Base-by-base conservation (phyloP, 1,284 basidiomycete genomes). In the Earliella scabrosa region DNA sequence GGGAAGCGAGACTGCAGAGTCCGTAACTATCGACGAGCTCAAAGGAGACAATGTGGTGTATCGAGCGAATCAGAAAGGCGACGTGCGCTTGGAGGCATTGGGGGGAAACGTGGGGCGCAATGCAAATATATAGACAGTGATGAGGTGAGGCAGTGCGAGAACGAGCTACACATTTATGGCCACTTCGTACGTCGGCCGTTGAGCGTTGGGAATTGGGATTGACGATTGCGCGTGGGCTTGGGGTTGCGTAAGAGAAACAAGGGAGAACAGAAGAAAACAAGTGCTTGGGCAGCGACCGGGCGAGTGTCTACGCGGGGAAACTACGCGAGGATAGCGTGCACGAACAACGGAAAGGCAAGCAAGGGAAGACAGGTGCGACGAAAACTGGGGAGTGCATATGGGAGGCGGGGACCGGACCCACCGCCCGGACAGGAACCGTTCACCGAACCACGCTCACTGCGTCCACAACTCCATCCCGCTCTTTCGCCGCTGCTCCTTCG, bases 391-490 rank as follows among this genome's bases (percentile, higher is more conserved):
- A 38, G 9, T 24, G 46, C 32, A 38, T 35, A 34, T 23, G 31
- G 45, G 20, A 46, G 21, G 45, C 45, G 45, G 35, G 46, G 34
- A 48, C 46, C 46, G 4, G 35, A 11, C 46, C 46, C 46, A 24
- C 23, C 24, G 46, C 24, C 46, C 46, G 34, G 20, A 38, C 46
- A 24, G 27, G 24, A 16, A 47, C 9, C 31, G 23, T 4, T 48
- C 31, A 14, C 47, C 43, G 16, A 41, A 50, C n/a, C 31, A 45
- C 48, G 54, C 44, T 86, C 75, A 90, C 78, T 88, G 83, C 60
- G 85, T 83, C 89, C 89, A 92, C 51, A 83, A 69, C 70, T 91
- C 88, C 82, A 90, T 86, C 56, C 82, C 86, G 65, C 85, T 88
- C 61, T 82, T 75, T 68, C 86, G 78, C 66, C 87, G 77, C 39